A percentile compares a stretch with the other conserved stretches of the same genome.
Conservation (phyloP, 768 basidiomycete genomes). For the Strobilomyces dryophilus region DNA sequence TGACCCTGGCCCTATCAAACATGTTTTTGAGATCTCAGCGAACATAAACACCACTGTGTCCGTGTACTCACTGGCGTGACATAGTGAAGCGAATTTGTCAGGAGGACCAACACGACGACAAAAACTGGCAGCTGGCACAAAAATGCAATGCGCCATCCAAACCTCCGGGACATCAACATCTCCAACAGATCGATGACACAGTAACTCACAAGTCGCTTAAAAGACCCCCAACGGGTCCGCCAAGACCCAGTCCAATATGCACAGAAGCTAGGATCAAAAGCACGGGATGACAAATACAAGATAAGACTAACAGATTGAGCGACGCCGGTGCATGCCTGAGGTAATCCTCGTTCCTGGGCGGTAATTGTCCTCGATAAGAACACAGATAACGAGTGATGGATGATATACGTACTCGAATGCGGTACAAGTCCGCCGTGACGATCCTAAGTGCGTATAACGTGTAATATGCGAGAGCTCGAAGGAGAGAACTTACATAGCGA, state of each 20-base stretch:
- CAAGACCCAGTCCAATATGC: constrained; percentile 12
- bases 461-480: neutral
- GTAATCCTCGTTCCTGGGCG: constrained; percentile 2
- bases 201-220: constrained; percentile 9
- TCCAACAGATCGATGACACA: neutral
- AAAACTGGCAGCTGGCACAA: constrained; percentile 9
- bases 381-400: neutral
- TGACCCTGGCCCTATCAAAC: constrained; percentile 6
- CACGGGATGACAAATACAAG: neutral
- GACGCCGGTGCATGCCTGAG: constrained; percentile 43
- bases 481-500: constrained; percentile 5
- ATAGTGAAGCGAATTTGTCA: constrained; percentile 3
- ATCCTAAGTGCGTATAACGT: constrained; percentile 3
- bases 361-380: neutral
- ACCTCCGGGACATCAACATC: too few relatives aligned
- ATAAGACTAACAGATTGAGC: constrained; percentile 2
- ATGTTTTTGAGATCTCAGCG: neutral
- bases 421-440: constrained; percentile 12
- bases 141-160: constrained; percentile 1
- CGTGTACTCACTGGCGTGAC: constrained; percentile 5
- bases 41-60: too few relatives aligned
- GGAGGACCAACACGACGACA: neutral
- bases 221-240: constrained; percentile 11
- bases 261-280: neutral
- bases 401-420: constrained; percentile 1